These are phyloP conservation scores for Chenopodium album DNA, from an alignment of 148 eudicot species.

Conservation along the genomic window DNA sequence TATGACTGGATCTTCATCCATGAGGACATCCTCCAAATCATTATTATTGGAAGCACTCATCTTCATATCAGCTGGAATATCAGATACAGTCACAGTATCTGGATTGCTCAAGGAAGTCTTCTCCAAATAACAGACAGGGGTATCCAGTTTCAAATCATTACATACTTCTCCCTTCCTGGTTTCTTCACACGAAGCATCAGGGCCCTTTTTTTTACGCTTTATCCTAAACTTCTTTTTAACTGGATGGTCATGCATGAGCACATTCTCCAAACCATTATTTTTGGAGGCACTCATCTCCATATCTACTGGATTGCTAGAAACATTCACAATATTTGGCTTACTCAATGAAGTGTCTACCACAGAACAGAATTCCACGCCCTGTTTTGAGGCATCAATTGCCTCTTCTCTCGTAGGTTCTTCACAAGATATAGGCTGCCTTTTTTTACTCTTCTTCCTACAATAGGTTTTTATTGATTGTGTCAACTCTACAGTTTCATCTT, in stretches of 20 bases:
- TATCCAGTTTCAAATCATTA: no score
- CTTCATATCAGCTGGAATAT: conserved; percentile 9
- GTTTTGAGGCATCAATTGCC: not conserved
- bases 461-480: conserved; percentile 2
- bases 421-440: not conserved
- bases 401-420: not conserved
- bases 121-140: no score
- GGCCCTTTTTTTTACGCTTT: no score
- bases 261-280: conserved; percentile 14
- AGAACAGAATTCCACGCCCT: conserved; percentile 5
- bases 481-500: conserved; percentile 11
- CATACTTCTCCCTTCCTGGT: no score
- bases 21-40: conserved; percentile 14
- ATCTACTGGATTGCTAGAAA: conserved; percentile 14
- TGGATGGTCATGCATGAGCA: conserved; percentile 7
- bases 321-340: conserved; percentile 6
- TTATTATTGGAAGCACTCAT: not conserved
- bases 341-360: conserved; percentile 1
- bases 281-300: not conserved
- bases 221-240: not conserved
- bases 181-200: no score
- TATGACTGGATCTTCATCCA: conserved; percentile 8
- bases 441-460: conserved; percentile 16
- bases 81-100: conserved; percentile 5
- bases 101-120: not conserved